A percentile compares a stretch with the other conserved stretches of the same genome.
phyloP scores from a whole-genome alignment of 306 rosid genomes.

The Hippophae tibetana region DNA sequence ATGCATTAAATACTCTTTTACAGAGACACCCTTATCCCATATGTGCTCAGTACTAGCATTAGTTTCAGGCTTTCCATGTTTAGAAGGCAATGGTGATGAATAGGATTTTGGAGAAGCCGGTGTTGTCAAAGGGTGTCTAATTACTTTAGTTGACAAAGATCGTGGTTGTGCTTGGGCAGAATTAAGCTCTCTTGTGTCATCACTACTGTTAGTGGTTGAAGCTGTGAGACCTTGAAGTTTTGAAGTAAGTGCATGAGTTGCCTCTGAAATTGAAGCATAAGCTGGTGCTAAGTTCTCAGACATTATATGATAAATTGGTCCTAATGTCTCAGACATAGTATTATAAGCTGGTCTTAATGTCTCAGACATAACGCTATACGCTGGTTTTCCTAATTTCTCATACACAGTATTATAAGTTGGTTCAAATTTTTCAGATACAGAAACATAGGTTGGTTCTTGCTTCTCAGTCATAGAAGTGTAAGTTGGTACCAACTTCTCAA shows the following conservation, averaged over 20 bases:
- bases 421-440: too few species aligned
- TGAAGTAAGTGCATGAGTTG: conserved; percentile 37
- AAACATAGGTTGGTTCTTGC: too few species aligned
- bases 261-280: conserved; percentile 29
- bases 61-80: conserved; percentile 13
- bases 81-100: conserved; percentile 5
- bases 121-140: background rate
- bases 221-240: conserved; percentile 36
- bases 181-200: background rate
- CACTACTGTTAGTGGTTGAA: conserved; percentile 12
- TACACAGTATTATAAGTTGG: too few species aligned
- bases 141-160: too few species aligned
- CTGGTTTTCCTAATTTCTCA: too few species aligned
- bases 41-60: conserved; percentile 16
- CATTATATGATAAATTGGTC: too few species aligned
- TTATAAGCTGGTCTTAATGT: too few species aligned
- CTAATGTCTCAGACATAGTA: too few species aligned
- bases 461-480: too few species aligned
- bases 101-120: background rate
- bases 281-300: conserved; percentile 15
- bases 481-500: conserved; percentile 22
- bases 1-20: conserved; percentile 64
- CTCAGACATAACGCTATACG: too few species aligned
- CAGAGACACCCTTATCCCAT: conserved; percentile 71
- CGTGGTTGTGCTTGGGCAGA: conserved; percentile 7